Conservation (phyloP, 345 rosid genomes). For the Atalantia buxifolia region DNA sequence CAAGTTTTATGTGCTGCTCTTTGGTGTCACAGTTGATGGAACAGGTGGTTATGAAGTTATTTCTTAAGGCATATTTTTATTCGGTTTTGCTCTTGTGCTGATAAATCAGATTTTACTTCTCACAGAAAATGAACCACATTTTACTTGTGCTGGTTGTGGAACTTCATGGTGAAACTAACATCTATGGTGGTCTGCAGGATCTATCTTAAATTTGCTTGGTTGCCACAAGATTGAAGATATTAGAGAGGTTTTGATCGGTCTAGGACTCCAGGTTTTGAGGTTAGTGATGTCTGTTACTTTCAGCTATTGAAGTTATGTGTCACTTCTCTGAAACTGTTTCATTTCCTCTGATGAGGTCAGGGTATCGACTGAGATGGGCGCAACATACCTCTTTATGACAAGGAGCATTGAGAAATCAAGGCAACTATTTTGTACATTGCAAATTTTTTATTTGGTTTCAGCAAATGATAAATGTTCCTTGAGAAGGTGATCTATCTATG, state of each 20-base stretch:
- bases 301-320: conserved; percentile 7
- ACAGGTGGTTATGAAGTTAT: conserved; percentile 48
- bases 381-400: conserved; percentile 62
- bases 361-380: conserved; percentile 46
- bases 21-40: conserved; percentile 55
- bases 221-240: conserved; percentile 65
- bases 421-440: conserved; percentile 49
- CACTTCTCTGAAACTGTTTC: conserved; percentile 18
- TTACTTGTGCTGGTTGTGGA: conserved; percentile 13
- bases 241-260: conserved; percentile 63
- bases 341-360: conserved; percentile 32
- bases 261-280: conserved; percentile 92
- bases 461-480: conserved; percentile 37
- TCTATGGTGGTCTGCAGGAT: conserved; percentile 44
- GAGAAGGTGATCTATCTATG: conserved; percentile 53
- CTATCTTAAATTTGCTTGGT: conserved; percentile 58
- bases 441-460: conserved; percentile 40
- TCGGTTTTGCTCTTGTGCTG: conserved; percentile 14
- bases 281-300: conserved; percentile 34
- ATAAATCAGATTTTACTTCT: neutral
- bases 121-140: neutral
- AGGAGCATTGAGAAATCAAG: conserved; percentile 65
- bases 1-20: conserved; percentile 63
- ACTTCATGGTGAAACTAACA: conserved; percentile 24
- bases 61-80: conserved; percentile 15